Evolutionary conservation across 176 grass and related monocot genomes (phyloP), one percentile per base, ranked within the genome.

Genomic region (Puya raimondii): DNA sequence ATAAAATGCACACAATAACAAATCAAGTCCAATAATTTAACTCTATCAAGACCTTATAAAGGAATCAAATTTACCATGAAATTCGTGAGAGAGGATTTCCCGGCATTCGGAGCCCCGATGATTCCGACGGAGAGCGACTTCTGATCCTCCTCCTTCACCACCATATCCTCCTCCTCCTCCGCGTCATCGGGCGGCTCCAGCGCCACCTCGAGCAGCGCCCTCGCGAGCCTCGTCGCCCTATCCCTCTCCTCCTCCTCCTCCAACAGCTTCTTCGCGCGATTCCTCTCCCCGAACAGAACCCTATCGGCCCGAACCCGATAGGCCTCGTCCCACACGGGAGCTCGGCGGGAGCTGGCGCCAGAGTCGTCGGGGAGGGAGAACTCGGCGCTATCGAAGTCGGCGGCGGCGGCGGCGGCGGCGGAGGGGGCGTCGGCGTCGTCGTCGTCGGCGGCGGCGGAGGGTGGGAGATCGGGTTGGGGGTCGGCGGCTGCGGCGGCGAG

Each of bases 41-140:
- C 20, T 12, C 63, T 15, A 49, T 3, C n/a, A 16, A 22, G 8
- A 48, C 29, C 48, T 1, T 10, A 14, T 61, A 74, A 75, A 82
- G 20, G 23, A 12, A 27, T 21, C 76, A 27, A 68, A 16, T 59
- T 77, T 87, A 96, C 88, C 81, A 83, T 88, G 58, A 85, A 85
- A 80, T 96, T 91, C 26, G 92, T 96, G 47, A 96, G 79, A 56
- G 86, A 89, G 2, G 88, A 91, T 64, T 96, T 96, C 58, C 92
- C 92, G 33, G 92, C 92, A 79, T 96, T 96, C 51, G 92, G 92
- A 16, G 88, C 92, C 12, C 92, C 88, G 51, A 96, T 83, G 22
- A 96, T 87, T 53, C 92, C 92, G 1, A 91, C 85, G 11, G 92
- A 91, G 12, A 96, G 92, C 17, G 92, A 89, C 79, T 75, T 84